phyloP scores from a whole-genome alignment of 2,329 filamentous ascomycete genomes.

The Colletotrichum navitas region DNA sequence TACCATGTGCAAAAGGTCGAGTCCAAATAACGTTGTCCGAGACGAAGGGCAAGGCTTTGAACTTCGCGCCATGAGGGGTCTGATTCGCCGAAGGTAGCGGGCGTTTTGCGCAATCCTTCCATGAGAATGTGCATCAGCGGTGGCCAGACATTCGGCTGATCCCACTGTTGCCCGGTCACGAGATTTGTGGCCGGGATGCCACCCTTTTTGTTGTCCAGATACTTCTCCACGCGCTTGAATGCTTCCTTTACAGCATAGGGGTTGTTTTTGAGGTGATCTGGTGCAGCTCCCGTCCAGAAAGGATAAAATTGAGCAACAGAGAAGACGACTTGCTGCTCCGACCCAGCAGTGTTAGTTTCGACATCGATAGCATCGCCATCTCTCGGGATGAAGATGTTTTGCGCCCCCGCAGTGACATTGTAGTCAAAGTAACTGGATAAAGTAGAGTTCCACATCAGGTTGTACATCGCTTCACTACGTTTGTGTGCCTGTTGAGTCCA shows the following conservation, averaged over 20 bases:
- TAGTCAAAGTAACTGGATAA: constrained; percentile 77
- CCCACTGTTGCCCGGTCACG: constrained; percentile 75
- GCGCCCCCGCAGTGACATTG: constrained; percentile 70
- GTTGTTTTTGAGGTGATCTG: constrained; percentile 67
- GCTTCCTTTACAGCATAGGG: constrained; percentile 68
- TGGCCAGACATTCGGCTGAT: constrained; percentile 78
- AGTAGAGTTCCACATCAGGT: constrained; percentile 74
- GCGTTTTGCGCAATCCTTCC: constrained; percentile 70
- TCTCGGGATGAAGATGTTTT: constrained; percentile 66
- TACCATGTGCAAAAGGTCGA: constrained; percentile 79
- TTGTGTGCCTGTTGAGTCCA: constrained; percentile 64
- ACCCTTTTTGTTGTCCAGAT: constrained; percentile 65
- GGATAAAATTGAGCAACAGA: constrained; percentile 73
- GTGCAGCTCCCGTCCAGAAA: constrained; percentile 77
- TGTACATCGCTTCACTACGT: constrained; percentile 72
- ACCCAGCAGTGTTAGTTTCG: constrained; percentile 61
- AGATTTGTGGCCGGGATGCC: constrained; percentile 74
- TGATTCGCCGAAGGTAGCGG: constrained; percentile 65
- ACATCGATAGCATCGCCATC: constrained; percentile 60
- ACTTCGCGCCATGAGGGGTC: constrained; percentile 67
- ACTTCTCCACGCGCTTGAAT: constrained; percentile 65
- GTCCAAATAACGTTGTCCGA: constrained; percentile 76
- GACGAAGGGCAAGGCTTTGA: constrained; percentile 66
- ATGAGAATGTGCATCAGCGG: constrained; percentile 75
- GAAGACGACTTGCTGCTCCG: constrained; percentile 69